Base-by-base conservation (phyloP, 139 green algal genomes). In the Chlamydomonas urium region DNA sequence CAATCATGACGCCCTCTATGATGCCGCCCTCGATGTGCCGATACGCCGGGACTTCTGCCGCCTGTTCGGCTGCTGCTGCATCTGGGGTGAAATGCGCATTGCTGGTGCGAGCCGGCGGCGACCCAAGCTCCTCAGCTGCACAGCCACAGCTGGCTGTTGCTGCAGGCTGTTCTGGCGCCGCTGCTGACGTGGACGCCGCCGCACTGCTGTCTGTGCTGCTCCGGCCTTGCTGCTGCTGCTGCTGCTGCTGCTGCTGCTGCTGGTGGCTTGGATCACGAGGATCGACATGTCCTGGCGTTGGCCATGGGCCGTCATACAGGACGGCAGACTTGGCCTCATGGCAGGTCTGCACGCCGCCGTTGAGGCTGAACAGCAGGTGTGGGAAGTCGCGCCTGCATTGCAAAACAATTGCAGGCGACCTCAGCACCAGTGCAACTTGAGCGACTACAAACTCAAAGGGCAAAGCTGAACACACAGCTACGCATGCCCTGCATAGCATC, bases 1-100 rank as follows among this genome's bases (percentile, higher is more conserved):
- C 81, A 8, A 89, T 82, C 94, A 98, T 98, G 24, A 97, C 93
- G 0, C 94, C 94, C 42, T 90, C 66, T 1, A 97, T 0, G 21
- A 73, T 10, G 34, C 70, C 21, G 65, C 32, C 10, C 53, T 63
- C n/a, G 17, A 14, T 21, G 21, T 56, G 17, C 45, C 45, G 45
- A 26, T 26, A 21, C 10, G 42, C 42, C 8, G 42, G 10, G 14
- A 50, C 42, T n/a, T n/a, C n/a, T n/a, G n/a, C n/a, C n/a, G n/a
- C n/a, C n/a, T n/a, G n/a, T n/a, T n/a, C n/a, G n/a, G n/a, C n/a
- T n/a, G n/a, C n/a, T n/a, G n/a, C n/a, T n/a, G n/a, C n/a, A n/a
- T n/a, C n/a, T n/a, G n/a, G n/a, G n/a, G n/a, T n/a, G n/a, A n/a
- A n/a, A n/a, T n/a, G n/a, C n/a, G n/a, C n/a, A n/a, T n/a, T n/a